Conservation (phyloP, 2,329 filamentous ascomycete genomes). For the Epichloe brachyelytri region DNA sequence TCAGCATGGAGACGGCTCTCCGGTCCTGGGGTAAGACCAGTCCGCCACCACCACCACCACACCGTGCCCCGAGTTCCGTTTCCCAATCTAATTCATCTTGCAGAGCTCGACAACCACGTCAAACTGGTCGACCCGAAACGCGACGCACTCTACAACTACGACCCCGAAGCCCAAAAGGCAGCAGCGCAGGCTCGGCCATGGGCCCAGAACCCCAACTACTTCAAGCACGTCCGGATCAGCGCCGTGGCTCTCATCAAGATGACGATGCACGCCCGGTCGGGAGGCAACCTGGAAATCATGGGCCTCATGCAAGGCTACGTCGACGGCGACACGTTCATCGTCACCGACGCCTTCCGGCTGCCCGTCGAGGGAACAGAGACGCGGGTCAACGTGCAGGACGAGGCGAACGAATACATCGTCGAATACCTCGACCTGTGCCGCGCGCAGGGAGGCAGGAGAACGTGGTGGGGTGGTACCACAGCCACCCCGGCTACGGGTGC, state of each 20-base stretch:
- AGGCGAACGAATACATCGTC: constrained; percentile 95
- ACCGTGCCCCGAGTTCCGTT: neutral
- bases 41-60: neutral
- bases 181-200: constrained; percentile 58
- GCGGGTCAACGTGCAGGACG: constrained; percentile 85
- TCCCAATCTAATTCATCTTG: neutral
- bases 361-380: constrained; percentile 99
- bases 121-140: constrained; percentile 73
- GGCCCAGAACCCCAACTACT: constrained; percentile 68
- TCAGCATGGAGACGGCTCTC: neutral
- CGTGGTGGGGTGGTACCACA: constrained; percentile 96
- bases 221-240: constrained; percentile 86
- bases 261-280: constrained; percentile 97
- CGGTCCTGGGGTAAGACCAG: neutral
- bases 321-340: constrained; percentile 69
- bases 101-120: constrained; percentile 80
- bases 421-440: constrained; percentile 67
- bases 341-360: constrained; percentile 86
- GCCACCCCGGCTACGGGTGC: constrained; percentile 93
- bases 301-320: constrained; percentile 96
- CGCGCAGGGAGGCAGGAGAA: constrained; percentile 71
- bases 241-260: constrained; percentile 94
- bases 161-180: constrained; percentile 52
- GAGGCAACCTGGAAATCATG: constrained; percentile 89
- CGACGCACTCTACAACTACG: constrained; percentile 85